Conservation (phyloP, 306 rosid genomes). For the Rosa multiflora region DNA sequence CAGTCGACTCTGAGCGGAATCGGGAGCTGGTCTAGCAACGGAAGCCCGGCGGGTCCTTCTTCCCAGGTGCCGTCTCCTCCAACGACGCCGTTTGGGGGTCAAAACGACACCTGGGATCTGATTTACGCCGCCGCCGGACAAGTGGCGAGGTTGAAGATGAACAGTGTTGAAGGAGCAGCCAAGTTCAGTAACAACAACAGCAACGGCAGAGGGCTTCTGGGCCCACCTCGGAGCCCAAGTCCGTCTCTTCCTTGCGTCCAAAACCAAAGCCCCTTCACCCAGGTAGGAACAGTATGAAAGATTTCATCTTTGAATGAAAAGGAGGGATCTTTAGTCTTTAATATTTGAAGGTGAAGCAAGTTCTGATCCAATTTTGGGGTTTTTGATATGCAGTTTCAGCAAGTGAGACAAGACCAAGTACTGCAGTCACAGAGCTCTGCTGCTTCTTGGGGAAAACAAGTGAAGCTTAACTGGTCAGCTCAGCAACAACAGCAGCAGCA, state of each 20-base stretch:
- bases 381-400: constrained; percentile 28
- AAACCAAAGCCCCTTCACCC: constrained; percentile 16
- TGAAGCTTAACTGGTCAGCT: constrained; percentile 37
- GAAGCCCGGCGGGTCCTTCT: constrained; percentile 64
- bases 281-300: neutral
- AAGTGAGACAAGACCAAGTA: constrained; percentile 29
- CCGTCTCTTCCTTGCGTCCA: constrained; percentile 1
- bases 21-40: constrained; percentile 72
- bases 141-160: constrained; percentile 69
- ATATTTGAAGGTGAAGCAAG: no score
- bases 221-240: constrained; percentile 19
- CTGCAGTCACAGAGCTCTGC: constrained; percentile 39
- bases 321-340: neutral
- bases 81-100: constrained; percentile 50
- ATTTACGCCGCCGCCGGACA: constrained; percentile 71
- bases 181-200: constrained; percentile 21
- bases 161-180: constrained; percentile 17
- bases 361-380: neutral
- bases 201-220: constrained; percentile 34
- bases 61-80: constrained; percentile 71
- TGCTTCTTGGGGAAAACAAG: constrained; percentile 36
- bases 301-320: neutral
- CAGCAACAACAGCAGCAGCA: constrained; percentile 43
- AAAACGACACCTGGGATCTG: constrained; percentile 62
- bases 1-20: constrained; percentile 72